phyloP scores from a whole-genome alignment of 352 stramenopile genomes.

The Pythium rishiriense region DNA sequence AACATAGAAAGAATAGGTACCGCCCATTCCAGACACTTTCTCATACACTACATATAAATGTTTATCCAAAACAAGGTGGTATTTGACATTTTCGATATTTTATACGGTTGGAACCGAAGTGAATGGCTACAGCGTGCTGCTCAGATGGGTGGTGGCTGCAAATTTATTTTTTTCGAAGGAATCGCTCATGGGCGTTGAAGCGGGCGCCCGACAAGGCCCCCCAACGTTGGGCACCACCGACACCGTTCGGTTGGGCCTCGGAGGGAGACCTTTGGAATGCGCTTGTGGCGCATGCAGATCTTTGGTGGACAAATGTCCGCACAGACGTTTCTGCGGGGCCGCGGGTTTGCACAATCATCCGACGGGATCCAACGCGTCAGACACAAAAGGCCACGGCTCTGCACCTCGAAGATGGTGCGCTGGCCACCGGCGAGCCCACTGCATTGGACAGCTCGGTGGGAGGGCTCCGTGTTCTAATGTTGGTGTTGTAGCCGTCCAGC shows the following conservation, averaged over 20 bases:
- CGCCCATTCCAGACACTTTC: background rate
- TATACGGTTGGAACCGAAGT: background rate
- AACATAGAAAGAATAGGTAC: background rate
- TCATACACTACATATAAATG: background rate
- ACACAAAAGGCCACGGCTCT: background rate
- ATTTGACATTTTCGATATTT: background rate
- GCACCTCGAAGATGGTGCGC: background rate
- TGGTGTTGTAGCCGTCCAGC: too few species aligned
- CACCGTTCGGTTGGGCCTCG: too few species aligned
- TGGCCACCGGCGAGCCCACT: background rate
- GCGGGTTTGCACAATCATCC: too few species aligned
- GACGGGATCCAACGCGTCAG: too few species aligned
- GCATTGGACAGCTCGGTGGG: background rate
- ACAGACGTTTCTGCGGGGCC: too few species aligned
- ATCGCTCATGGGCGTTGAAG: too few species aligned
- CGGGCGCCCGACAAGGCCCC: too few species aligned
- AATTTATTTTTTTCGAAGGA: background rate
- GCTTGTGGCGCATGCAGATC: too few species aligned
- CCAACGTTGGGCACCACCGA: too few species aligned
- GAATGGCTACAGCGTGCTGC: constrained; percentile 6
- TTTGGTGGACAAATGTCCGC: too few species aligned
- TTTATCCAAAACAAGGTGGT: constrained; percentile 1
- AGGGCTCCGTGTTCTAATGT: too few species aligned
- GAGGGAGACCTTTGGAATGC: too few species aligned
- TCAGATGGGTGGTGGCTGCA: constrained; percentile 7